Base-by-base conservation (phyloP, 139 green algal species). In the Pedinophyceae sp. region DNA sequence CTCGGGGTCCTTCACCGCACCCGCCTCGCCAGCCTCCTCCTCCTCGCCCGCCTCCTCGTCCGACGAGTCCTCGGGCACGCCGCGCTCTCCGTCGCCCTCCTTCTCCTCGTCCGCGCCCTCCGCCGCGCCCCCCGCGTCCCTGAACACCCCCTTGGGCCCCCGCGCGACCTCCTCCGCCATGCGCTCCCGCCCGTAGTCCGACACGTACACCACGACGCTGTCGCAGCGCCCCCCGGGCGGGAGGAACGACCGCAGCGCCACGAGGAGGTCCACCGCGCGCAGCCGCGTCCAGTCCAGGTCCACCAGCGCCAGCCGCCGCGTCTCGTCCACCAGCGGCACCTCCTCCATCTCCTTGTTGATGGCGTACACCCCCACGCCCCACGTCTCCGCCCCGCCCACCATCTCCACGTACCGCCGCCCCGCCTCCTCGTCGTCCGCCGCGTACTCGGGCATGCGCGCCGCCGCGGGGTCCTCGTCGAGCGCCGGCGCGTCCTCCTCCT, bases 241-340 rank as follows among this genome's bases (percentile, higher is more conserved):
- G 45, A 77, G 29, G 57, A 95, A 94, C 28, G 79, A 93, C 39
- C 64, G 63, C 66, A 95, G 69, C 60, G 85, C 69, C 0, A 66
- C 79, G 52, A 94, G 62, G 20, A 95, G 73, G 59, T 92, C 84
- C 28, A 85, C 69, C 38, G 87, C 68, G 18, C 72, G 67, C 17
- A 97, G 55, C 34, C 76, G 61, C 13, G 82, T 68, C 88, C 88
- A 97, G 62, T 97, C 86, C 45, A 94, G 64, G 67, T 96, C 85
- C 5, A 97, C 72, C 2, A 87, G 58, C 0, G 88, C 88, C 28
- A 95, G 54, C 19, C 86, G 57, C 10, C 29, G 34, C 34, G 34
- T 43, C 34, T 43, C 34, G 10, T 43, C 34, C 7, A 13, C 34
- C 34, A 19, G 10, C 10, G 34, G 34, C 34, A 43, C 34, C 34